Conservation (phyloP, 2,329 filamentous ascomycete species). For the Boeremia exigua region DNA sequence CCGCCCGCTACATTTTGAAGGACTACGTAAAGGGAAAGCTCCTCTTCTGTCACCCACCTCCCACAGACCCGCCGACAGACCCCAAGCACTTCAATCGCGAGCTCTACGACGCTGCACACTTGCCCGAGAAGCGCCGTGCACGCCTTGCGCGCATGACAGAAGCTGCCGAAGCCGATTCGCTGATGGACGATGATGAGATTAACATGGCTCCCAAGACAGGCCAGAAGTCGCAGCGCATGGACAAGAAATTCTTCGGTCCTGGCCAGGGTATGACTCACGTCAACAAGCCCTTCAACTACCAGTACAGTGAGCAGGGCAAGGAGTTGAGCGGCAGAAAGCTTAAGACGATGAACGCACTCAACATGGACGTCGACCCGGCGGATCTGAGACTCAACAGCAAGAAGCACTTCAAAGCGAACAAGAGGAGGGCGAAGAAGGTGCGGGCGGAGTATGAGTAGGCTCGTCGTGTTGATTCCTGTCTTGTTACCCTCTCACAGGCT, state of each 20-base stretch:
- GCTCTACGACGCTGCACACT: slow-evolving; percentile 81
- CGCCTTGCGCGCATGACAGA: slow-evolving; percentile 61
- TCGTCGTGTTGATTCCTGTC: neutral
- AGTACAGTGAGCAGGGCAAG: slow-evolving; percentile 88
- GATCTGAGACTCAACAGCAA: slow-evolving; percentile 77
- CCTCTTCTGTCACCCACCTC: slow-evolving; percentile 88
- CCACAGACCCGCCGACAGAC: slow-evolving; percentile 69
- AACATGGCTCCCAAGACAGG: slow-evolving; percentile 57
- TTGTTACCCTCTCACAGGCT: neutral
- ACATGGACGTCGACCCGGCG: slow-evolving; percentile 82
- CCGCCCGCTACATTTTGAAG: slow-evolving; percentile 87
- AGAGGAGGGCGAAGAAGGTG: slow-evolving; percentile 65
- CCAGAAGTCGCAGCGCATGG: slow-evolving; percentile 76
- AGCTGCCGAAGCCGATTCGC: slow-evolving; percentile 41
- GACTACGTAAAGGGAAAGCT: slow-evolving; percentile 98
- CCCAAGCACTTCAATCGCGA: slow-evolving; percentile 82
- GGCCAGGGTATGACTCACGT: slow-evolving; percentile 68
- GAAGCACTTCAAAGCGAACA: slow-evolving; percentile 91
- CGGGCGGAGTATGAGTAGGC: slow-evolving; percentile 48
- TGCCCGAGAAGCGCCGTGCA: slow-evolving; percentile 80
- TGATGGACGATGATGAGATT: slow-evolving; percentile 50
- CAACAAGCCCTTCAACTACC: slow-evolving; percentile 83
- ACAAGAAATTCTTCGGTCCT: slow-evolving; percentile 86
- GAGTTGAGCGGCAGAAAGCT: slow-evolving; percentile 83
- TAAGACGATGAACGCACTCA: slow-evolving; percentile 78